phyloP scores from a whole-genome alignment of 306 rosid species.

The Acacia melanoxylon region DNA sequence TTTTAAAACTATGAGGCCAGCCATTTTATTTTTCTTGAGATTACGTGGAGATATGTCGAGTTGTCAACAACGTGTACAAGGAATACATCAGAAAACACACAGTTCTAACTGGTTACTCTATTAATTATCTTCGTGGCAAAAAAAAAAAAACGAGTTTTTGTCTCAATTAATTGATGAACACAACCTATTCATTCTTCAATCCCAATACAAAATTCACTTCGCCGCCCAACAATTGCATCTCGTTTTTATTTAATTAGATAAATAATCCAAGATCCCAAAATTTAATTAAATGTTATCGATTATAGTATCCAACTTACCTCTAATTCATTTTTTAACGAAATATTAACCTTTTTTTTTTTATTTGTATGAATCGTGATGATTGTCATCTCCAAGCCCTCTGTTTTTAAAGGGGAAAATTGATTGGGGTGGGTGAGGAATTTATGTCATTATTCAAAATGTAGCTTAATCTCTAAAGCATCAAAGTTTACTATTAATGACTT shows the following conservation, averaged over 20 bases:
- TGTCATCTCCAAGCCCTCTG: neutral
- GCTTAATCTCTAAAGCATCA: neutral
- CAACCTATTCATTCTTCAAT: neutral
- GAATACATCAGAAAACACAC: neutral
- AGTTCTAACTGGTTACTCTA: neutral
- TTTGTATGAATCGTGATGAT: neutral
- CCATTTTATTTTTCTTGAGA: neutral
- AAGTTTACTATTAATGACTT: neutral
- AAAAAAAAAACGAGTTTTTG: no score
- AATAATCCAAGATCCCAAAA: neutral
- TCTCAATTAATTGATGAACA: neutral
- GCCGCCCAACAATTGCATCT: neutral
- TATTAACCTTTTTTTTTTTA: neutral
- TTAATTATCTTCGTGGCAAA: no score
- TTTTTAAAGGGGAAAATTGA: neutral
- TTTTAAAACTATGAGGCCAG: neutral
- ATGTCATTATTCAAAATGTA: neutral
- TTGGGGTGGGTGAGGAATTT: neutral
- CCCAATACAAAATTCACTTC: neutral
- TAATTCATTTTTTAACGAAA: neutral
- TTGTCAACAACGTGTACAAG: neutral
- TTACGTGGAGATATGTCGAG: neutral
- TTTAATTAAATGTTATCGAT: neutral
- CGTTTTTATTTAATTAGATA: neutral
- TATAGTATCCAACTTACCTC: neutral